phyloP scores from a whole-genome alignment of 2,329 filamentous ascomycete genomes.

The Lasiodiplodia sp. region DNA sequence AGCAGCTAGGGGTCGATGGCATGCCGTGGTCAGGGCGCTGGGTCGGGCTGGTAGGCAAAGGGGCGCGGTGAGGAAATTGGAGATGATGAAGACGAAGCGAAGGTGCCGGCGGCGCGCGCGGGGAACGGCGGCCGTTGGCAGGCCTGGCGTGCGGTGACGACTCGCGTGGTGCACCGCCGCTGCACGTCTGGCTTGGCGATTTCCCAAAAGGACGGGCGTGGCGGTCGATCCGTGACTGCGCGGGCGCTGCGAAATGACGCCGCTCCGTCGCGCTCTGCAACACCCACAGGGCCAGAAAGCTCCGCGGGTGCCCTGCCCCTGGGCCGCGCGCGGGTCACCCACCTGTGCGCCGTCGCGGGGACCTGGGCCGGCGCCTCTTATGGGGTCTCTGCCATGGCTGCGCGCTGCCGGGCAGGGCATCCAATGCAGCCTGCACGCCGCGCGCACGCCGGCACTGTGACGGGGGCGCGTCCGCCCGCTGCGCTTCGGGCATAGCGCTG shows the following conservation, averaged over 20 bases:
- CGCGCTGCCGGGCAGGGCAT: not conserved
- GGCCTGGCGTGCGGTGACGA: conserved; percentile 14
- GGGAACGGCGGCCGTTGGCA: conserved; percentile 18
- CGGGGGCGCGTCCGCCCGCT: conserved; percentile 15
- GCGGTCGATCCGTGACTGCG: conserved; percentile 10
- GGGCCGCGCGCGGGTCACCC: conserved; percentile 2
- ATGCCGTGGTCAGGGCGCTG: conserved; percentile 4
- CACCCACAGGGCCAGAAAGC: conserved; percentile 3
- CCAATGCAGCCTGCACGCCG: conserved; percentile 1
- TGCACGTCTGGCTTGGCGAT: conserved; percentile 16
- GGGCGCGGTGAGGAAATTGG: conserved; percentile 13
- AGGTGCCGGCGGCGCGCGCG: not conserved
- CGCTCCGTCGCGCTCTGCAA: conserved; percentile 14
- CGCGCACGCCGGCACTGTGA: conserved; percentile 24
- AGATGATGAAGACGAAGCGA: not conserved
- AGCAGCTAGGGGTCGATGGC: conserved; percentile 5
- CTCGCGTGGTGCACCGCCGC: conserved; percentile 1
- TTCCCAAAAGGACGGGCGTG: conserved; percentile 11
- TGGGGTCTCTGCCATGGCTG: not conserved
- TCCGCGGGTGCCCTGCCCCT: conserved; percentile 2
- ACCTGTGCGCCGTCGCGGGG: conserved; percentile 12
- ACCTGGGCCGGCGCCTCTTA: not conserved
- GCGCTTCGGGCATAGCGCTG: conserved; percentile 9
- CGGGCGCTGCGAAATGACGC: conserved; percentile 16
- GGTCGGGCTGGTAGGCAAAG: not conserved